Evolutionary conservation across 2,329 filamentous ascomycete genomes (phyloP).

Genomic region (Aureobasidium zeae): DNA sequence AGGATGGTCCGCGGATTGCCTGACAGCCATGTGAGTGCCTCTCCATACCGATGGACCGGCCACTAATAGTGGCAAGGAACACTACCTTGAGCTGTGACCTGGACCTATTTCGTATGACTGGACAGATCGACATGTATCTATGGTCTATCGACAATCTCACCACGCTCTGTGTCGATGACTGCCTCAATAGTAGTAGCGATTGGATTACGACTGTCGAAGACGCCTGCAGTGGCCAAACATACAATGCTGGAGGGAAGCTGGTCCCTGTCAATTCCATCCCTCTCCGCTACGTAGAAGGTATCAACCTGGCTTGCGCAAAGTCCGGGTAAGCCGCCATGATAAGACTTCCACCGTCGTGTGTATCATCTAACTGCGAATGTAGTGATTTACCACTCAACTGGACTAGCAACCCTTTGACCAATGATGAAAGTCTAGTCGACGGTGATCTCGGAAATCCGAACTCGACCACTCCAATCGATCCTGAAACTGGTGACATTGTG

Average conservation of each 20-base stretch:
- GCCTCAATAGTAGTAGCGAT: not conserved
- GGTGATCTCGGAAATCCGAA: too few species aligned
- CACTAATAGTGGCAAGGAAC: too few species aligned
- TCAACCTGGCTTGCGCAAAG: not conserved
- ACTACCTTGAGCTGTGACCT: not conserved
- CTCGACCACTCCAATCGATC: too few species aligned
- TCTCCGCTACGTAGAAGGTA: not conserved
- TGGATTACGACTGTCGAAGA: not conserved
- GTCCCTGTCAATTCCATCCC: not conserved
- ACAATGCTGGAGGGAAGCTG: not conserved
- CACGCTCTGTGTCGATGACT: not conserved
- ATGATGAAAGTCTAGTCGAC: too few species aligned
- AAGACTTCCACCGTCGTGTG: not conserved
- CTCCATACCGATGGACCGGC: too few species aligned
- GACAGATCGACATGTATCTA: not conserved
- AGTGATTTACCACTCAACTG: too few species aligned
- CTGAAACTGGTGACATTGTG: too few species aligned
- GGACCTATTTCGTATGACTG: not conserved
- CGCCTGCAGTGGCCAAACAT: not conserved
- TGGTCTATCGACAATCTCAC: not conserved
- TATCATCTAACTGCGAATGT: too few species aligned
- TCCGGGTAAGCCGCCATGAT: not conserved
- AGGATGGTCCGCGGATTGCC: too few species aligned
- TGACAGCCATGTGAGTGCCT: too few species aligned
- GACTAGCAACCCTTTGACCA: too few species aligned